A percentile compares a stretch with the other conserved stretches of the same genome.
Conservation (phyloP, 306 rosid genomes). For the Trifolium dubium region DNA sequence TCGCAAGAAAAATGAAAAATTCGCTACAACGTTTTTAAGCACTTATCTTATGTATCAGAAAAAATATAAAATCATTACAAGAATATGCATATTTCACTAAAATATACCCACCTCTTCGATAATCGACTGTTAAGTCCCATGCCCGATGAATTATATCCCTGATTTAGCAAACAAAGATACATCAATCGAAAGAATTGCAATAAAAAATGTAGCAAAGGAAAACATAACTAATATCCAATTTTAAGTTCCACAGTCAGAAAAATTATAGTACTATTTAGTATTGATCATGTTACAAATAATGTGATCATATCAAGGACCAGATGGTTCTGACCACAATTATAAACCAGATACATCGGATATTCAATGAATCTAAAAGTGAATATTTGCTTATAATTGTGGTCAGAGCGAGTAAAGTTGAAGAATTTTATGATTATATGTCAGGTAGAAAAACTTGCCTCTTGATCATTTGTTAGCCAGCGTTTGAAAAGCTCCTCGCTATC, state of each 20-base stretch:
- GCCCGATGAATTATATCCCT: slow-evolving; percentile 65
- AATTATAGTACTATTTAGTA: too few relatives aligned
- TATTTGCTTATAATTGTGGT: too few relatives aligned
- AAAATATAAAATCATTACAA: background rate
- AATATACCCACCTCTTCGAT: slow-evolving; percentile 69
- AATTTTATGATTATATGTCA: slow-evolving; percentile 24
- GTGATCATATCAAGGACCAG: too few relatives aligned
- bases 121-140: slow-evolving; percentile 61
- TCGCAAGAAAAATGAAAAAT: background rate
- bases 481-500: slow-evolving; percentile 95
- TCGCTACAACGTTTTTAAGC: background rate
- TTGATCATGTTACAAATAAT: background rate
- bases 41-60: slow-evolving; percentile 9
- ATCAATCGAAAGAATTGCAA: slow-evolving; percentile 33
- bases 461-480: slow-evolving; percentile 89
- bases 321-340: too few relatives aligned
- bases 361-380: too few relatives aligned
- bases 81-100: slow-evolving; percentile 23
- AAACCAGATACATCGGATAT: too few relatives aligned
- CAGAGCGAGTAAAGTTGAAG: slow-evolving; percentile 9
- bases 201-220: slow-evolving; percentile 9
- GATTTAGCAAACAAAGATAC: slow-evolving; percentile 48
- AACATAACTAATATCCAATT: slow-evolving; percentile 3
- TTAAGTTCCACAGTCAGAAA: slow-evolving; percentile 7
- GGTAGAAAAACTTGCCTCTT: slow-evolving; percentile 72